Base-by-base conservation (phyloP, 805 yeast species). In the Ogataea philodendri region DNA sequence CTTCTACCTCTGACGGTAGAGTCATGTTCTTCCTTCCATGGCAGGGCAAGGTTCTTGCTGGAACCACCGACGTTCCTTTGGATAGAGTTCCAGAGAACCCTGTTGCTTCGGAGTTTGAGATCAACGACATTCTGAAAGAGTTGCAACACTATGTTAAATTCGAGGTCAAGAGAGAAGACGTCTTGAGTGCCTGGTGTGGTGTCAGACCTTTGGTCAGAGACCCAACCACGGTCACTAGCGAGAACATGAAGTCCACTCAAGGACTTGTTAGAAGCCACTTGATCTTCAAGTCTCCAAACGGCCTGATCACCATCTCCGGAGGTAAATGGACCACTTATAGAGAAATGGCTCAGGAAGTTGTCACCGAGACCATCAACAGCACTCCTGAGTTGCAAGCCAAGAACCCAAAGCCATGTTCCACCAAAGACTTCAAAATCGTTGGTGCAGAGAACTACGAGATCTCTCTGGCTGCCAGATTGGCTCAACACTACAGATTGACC, bases 241-340 rank as follows among this genome's bases (percentile, higher is more conserved):
- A 39, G 15, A 27, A 17, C 6, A 13, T 29, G 7, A 63, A 66
- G 28, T 69, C 80, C 30, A 89, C 97, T 40, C 93, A 88, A 66
- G 89, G 88, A 35, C 70, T 89, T 47, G 97, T 89, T 27, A 81
- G 97, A 67, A 83, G 85, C 49, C 97, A 89, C 63, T 70, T 89
- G 52, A 72, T 89, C 36, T 74, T 82, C 53, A 70, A 76, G 19
- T 75, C 94, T 21, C 48, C 56, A 9, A 71, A 83, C 37, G 93
- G 90, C 16, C 73, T 89, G 49, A 70, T 89, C 24, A 89, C 97
- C 24, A 84, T 89, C 48, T 81, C 95, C 13, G 97, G 97, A 54
- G 97, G 97, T 61, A 89, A 89, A 67, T 89, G 97, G 97, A 89
- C 97, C 35, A 89, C 97, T 22, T 90, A 89, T 70, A 76, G 97